These are phyloP conservation scores for Orbilia oligospora DNA, from an alignment of 2,329 filamentous ascomycete species.

Conservation along the genomic window DNA sequence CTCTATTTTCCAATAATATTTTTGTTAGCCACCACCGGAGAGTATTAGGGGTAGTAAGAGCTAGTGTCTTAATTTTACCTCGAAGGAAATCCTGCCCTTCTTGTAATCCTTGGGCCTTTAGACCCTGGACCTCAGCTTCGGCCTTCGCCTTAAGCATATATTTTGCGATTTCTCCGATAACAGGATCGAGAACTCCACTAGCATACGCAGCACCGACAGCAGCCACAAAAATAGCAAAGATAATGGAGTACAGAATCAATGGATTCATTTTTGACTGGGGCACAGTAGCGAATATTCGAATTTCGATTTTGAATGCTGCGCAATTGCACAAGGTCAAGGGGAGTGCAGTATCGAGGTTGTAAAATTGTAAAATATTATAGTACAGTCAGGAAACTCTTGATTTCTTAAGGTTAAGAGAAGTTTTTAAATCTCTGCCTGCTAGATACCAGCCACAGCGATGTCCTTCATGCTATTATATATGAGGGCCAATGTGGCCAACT, in stretches of 20 bases:
- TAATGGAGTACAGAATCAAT: slow-evolving; percentile 64
- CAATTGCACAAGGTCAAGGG: background rate
- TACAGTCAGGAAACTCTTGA: background rate
- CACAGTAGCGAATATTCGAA: background rate
- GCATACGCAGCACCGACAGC: slow-evolving; percentile 66
- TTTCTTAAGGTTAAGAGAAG: background rate
- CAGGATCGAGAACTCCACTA: slow-evolving; percentile 67
- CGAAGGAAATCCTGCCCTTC: slow-evolving; percentile 67
- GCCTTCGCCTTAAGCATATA: slow-evolving; percentile 68
- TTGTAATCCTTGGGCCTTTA: slow-evolving; percentile 67
- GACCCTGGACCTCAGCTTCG: slow-evolving; percentile 67
- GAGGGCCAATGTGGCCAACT: background rate
- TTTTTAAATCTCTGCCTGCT: background rate
- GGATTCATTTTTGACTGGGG: slow-evolving; percentile 48
- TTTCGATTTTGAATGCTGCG: too few species aligned
- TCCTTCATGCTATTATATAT: background rate
- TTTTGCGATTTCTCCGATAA: slow-evolving; percentile 67
- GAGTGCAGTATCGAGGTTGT: background rate
- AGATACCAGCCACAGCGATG: background rate
- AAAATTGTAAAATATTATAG: background rate
- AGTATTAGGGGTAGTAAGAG: background rate
- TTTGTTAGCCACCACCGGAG: background rate
- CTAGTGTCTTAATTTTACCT: slow-evolving; percentile 63
- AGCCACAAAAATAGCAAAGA: slow-evolving; percentile 65
- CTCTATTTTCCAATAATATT: slow-evolving; percentile 14